Base-by-base conservation (phyloP, 495 filamentous ascomycete genomes). In the Halenospora varia region DNA sequence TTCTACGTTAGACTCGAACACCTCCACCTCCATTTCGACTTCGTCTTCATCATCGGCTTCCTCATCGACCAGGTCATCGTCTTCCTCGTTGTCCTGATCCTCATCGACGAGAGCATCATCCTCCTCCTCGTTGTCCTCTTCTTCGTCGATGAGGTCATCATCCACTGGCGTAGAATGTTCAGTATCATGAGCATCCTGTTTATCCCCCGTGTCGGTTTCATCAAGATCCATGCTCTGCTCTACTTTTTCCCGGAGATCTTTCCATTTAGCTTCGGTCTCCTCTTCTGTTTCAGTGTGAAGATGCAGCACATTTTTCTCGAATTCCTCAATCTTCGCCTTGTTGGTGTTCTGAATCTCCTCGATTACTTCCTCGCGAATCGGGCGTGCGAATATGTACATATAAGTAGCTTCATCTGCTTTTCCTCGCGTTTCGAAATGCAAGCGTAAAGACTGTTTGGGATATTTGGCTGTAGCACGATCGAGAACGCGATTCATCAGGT, bases 381-480 rank as follows among this genome's bases (percentile, higher is more conserved):
- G 93, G 71, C 96, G 87, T 23, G 85, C 91, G 63, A 96, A 92
- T 23, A 96, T 81, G 64, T 91, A 89, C 90, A 97, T 96, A 63
- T 83, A 88, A 15, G 56, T 62, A 2, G 55, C 56, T 0, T 74
- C 72, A 22, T 63, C 41, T 3, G 19, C 25, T 20, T 2, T 70
- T 4, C 82, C 78, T 17, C 88, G 78, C 0, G 92, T 88, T 71
- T 99, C 92, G 60, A 99, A 90, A 67, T 92, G 87, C 39, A 99
- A 64, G 1, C 94, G 87, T 3, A 99, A 70, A 1, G 89, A 92
- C 72, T 82, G 69, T 63, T 82, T 68, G 25, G 95, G 87, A 71
- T 80, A 97, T 61, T 79, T 86, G 23, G 75, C 71, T 0, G 86
- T 91, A 6, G 84, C 90, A 52, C 79, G 82, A 70, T 96, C 76